Evolutionary conservation across 1,139 yeast genomes (phyloP), one percentile per base, ranked within the genome.

Genomic region (Ogataea hybrid): DNA sequence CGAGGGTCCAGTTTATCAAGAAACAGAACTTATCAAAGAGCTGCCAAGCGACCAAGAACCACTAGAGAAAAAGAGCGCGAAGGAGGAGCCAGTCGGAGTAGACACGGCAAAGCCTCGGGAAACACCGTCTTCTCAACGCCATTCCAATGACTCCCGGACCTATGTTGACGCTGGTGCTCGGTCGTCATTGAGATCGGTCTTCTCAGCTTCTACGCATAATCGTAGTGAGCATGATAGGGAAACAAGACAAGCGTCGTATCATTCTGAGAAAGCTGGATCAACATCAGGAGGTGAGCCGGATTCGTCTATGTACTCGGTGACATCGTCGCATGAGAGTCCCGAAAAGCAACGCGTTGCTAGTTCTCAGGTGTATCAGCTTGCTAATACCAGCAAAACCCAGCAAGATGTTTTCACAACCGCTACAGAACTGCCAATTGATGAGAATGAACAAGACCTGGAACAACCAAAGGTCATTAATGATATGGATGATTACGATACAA

Each of bases 401-500:
- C n/a, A n/a, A n/a, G n/a, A n/a, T n/a, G n/a, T n/a, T n/a, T n/a
- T n/a, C n/a, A n/a, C n/a, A n/a, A n/a, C n/a, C n/a, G n/a, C n/a
- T n/a, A n/a, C 68, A 0, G 71, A 70, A 41, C 62, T 69, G 29
- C 58, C 64, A 5, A 37, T 56, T 8, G 39, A 41, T 31, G 41
- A 32, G 8, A 17, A 16, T 11, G 36, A 33, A 3, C 32, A 12
- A 9, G 31, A 14, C 10, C 3, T 34, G 11, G 25, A 28, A 10
- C 25, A 28, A 17, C 42, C 36, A n/a, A 20, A 11, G n/a, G n/a
- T 11, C 8, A 9, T 11, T 9, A 14, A 14, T 9, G 12, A n/a
- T 17, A 6, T 18, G 16, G 18, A 33, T 5, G 28, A 27, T 4
- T 20, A 25, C 21, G 28, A 28, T 12, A 14, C 36, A 2, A 28